phyloP scores from a whole-genome alignment of 306 rosid genomes.

The Oemleria cerasiformis region DNA sequence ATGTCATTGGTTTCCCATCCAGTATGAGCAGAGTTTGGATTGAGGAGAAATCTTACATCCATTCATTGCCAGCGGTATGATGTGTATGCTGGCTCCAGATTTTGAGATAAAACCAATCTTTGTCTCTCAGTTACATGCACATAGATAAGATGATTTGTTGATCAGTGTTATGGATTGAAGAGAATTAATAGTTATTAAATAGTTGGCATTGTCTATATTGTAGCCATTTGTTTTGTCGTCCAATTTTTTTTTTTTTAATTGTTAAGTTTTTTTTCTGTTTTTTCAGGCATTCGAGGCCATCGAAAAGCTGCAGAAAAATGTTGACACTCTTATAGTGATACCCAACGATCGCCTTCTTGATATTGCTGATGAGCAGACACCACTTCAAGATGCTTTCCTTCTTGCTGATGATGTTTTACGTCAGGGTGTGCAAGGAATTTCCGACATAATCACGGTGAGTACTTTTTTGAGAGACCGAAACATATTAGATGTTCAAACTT shows the following conservation, averaged over 20 bases:
- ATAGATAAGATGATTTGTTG: neutral
- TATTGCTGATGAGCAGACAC: slow-evolving; percentile 89
- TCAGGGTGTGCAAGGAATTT: slow-evolving; percentile 98
- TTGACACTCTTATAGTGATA: slow-evolving; percentile 91
- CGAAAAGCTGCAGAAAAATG: slow-evolving; percentile 90
- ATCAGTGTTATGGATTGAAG: neutral
- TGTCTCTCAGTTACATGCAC: neutral
- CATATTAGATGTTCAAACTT: neutral
- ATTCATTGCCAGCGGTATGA: neutral
- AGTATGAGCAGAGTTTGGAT: neutral
- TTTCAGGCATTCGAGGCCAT: slow-evolving; percentile 93
- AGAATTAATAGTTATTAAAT: neutral
- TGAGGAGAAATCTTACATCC: neutral
- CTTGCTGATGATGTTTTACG: slow-evolving; percentile 96
- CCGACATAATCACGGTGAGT: slow-evolving; percentile 90
- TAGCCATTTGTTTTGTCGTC: neutral
- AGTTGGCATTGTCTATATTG: neutral
- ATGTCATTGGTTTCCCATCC: neutral
- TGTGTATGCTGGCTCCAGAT: neutral
- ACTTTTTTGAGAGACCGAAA: slow-evolving; percentile 14
- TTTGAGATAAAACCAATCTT: neutral
- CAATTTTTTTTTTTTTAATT: too few relatives aligned
- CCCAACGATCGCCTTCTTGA: slow-evolving; percentile 98
- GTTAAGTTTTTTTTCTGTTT: slow-evolving; percentile 17
- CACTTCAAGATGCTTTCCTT: slow-evolving; percentile 88